Evolutionary conservation across 768 basidiomycete genomes (phyloP), one percentile per base, ranked within the genome.

Genomic region (Hebeloma cylindrosporum): DNA sequence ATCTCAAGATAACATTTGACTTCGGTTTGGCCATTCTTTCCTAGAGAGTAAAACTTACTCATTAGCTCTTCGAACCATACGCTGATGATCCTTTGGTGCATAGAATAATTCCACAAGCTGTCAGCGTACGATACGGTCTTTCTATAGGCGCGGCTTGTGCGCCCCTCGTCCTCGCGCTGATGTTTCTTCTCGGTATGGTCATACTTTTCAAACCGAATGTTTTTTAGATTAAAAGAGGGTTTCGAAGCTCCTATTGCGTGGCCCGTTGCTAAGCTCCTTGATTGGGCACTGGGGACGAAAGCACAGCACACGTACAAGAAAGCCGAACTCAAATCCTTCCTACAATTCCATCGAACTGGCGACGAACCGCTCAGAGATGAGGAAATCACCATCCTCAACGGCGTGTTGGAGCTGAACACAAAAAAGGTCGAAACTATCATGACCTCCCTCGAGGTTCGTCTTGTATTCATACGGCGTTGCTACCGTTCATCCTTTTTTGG

Each of bases 241-340:
- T 40, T 23, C 18, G 3, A 9, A 84, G 81, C 85, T 5, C 91
- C 91, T 2, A 71, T 94, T 41, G 90, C 92, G 0, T 93, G 75
- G 61, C 88, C 88, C 3, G 84, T 83, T 43, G 86, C 87, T 8
- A 83, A 83, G 54, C 65, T 97, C 0, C 82, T 99, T n/a, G 95
- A 97, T 61, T 69, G 64, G 37, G 78, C 85, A 4, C 79, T 97
- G 1, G 95, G 95, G 17, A 73, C 71, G 3, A 74, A 84, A 53
- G 87, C 88, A 49, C 71, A 70, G 0, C 73, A 79, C 30, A 87
- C 85, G 0, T 91, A 91, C 70, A 90, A 89, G 56, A 91, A 91
- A 61, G 86, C 86, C 0, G 82, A 85, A 48, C 73, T 87, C 26
- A 85, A 84, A 52, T 82, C 83, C 0, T 90, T 92, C 65, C 72